phyloP scores from a whole-genome alignment of 495 filamentous ascomycete species.

The Aspergillus heteromorphus region DNA sequence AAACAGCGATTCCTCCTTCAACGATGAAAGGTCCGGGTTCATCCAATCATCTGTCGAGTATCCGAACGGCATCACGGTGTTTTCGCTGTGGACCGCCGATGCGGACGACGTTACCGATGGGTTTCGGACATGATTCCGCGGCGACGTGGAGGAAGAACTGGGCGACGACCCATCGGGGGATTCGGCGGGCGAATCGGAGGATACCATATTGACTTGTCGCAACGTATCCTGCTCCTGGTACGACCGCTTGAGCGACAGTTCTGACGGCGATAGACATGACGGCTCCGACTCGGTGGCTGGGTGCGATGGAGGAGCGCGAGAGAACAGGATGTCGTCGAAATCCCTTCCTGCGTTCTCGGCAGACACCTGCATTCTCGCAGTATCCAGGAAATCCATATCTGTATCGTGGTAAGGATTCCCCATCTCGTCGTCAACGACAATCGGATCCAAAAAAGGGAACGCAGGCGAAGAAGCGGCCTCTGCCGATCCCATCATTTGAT shows the following conservation, averaged over 20 bases:
- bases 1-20: conserved; percentile 38
- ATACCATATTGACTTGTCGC: conserved; percentile 28
- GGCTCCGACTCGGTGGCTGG: conserved; percentile 26
- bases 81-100: conserved; percentile 39
- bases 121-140: conserved; percentile 36
- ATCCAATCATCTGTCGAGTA: conserved; percentile 39
- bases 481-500: conserved; percentile 37
- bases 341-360: conserved; percentile 36
- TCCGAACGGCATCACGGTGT: conserved; percentile 28
- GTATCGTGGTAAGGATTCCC: conserved; percentile 35
- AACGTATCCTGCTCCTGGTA: conserved; percentile 33
- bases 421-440: conserved; percentile 46
- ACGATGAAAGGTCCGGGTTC: conserved; percentile 32
- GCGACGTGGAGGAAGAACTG: conserved; percentile 42
- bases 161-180: conserved; percentile 40
- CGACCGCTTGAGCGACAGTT: conserved; percentile 25
- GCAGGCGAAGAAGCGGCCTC: conserved; percentile 37
- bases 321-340: conserved; percentile 42
- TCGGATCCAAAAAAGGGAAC: conserved; percentile 39
- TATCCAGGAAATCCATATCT: conserved; percentile 42
- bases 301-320: conserved; percentile 27
- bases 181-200: conserved; percentile 39
- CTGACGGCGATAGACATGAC: conserved; percentile 25
- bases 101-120: conserved; percentile 36
- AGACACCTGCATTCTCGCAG: conserved; percentile 31